Base-by-base conservation (phyloP, 78 protist species). In the Emiliania huxleyi region DNA sequence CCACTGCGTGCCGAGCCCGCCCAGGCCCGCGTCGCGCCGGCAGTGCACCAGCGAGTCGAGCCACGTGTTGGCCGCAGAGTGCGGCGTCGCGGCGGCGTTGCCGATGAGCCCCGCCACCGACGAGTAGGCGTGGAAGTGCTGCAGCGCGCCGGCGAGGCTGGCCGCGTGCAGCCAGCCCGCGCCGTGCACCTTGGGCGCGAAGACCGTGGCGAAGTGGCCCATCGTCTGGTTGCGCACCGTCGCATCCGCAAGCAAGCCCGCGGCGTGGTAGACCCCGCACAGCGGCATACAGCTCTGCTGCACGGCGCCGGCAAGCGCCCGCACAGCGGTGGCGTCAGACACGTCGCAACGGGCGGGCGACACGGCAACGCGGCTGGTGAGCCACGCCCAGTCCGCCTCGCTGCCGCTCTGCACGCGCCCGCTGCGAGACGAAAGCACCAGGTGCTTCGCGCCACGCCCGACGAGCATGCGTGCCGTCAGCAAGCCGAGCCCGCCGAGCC, bases 181-280 rank as follows among this genome's bases (percentile, higher is more conserved):
- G n/a, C 87, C 87, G 48, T 40, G 87, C 44, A 42, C 87, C 46
- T 77, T 77, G 33, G 87, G 87, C 87, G n/a, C 49, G 46, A 25
- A 40, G 29, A 23, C 35, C 21, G 6, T 12, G 43, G 21, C 0
- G 48, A 77, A 5, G 26, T 0, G 4, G n/a, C 33, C 1, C 48
- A 8, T 1, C 29, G 23, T 0, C 48, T 42, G 87, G 6, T 40
- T 40, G 49, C 12, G 18, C n/a, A 77, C 29, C 25, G n/a, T 38
- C 11, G 40, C 87, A 33, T 77, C 87, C 33, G 48, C 46, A 6
- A 77, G 87, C 48, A 19, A 22, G 48, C 35, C 38, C 26, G 87
- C 87, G 25, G 45, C 43, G 87, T 77, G 87, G 48, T 40, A 42
- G 48, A 77, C 87, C 33, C 81, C 81, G 42, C 45, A 1, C 42